A percentile compares a stretch with the other conserved stretches of the same genome.
phyloP scores from a whole-genome alignment of 1,284 basidiomycete genomes.

The Cutaneotrichosporon mucoides region DNA sequence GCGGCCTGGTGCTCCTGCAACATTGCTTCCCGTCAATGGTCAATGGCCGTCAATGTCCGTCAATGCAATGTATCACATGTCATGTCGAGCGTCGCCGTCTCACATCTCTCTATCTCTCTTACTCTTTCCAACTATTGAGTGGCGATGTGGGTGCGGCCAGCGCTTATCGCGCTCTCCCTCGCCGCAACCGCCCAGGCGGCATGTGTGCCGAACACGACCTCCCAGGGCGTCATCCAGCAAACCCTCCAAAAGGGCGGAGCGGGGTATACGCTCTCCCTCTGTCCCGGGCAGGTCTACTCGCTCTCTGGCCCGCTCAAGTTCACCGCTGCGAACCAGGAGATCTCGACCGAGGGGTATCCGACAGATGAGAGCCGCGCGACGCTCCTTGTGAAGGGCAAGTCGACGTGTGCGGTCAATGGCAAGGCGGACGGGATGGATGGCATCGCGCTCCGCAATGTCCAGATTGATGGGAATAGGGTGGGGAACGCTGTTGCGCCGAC shows the following conservation, averaged over 20 bases:
- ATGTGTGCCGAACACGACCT: neutral
- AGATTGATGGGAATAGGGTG: slow-evolving; percentile 55
- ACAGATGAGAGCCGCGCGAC: slow-evolving; percentile 56
- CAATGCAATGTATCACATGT: too few species aligned
- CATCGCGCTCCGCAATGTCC: slow-evolving; percentile 63
- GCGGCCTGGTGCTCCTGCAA: too few species aligned
- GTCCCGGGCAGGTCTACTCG: slow-evolving; percentile 59
- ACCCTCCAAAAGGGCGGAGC: slow-evolving; percentile 62
- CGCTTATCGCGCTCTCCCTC: neutral
- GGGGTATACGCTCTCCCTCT: slow-evolving; percentile 63
- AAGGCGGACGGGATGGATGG: slow-evolving; percentile 54
- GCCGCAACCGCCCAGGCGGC: neutral
- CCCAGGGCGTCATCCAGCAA: slow-evolving; percentile 62
- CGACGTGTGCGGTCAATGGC: slow-evolving; percentile 66
- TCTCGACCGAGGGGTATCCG: slow-evolving; percentile 60
- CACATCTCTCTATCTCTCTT: too few species aligned
- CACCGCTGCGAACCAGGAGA: slow-evolving; percentile 52
- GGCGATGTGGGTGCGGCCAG: too few species aligned
- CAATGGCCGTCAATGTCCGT: too few species aligned
- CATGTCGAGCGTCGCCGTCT: too few species aligned
- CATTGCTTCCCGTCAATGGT: too few species aligned
- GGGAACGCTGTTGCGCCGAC: neutral
- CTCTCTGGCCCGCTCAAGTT: slow-evolving; percentile 64
- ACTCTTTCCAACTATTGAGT: too few species aligned
- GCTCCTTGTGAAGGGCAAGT: slow-evolving; percentile 59